Conservation (phyloP, 148 eudicot genomes). For the Fallopia convolvulus region DNA sequence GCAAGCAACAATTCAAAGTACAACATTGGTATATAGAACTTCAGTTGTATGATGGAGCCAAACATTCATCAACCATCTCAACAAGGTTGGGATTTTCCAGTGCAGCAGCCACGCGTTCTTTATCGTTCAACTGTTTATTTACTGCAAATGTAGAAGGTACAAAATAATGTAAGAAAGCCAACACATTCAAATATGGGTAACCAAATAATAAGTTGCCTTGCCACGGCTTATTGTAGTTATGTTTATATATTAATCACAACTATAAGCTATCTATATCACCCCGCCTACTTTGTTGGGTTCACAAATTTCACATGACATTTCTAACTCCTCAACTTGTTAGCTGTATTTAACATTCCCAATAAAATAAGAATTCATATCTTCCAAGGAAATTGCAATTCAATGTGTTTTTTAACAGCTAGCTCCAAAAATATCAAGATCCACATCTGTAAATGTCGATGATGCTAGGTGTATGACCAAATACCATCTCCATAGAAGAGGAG, state of each 20-base stretch:
- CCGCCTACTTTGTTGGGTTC: not conserved
- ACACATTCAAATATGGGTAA: not conserved
- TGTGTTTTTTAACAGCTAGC: too few relatives aligned
- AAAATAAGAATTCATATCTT: not conserved
- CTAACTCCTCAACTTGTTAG: not conserved
- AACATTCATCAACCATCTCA: slow-evolving; percentile 85
- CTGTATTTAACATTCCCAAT: not conserved
- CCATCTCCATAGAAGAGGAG: not conserved
- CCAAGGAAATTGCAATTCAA: not conserved
- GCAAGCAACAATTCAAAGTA: not conserved
- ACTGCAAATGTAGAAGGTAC: slow-evolving; percentile 33
- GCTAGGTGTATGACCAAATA: not conserved
- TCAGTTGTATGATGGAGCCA: slow-evolving; percentile 71
- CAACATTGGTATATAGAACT: not conserved
- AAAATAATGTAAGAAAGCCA: not conserved
- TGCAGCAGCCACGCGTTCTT: slow-evolving; percentile 93
- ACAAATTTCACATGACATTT: not conserved
- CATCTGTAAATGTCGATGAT: not conserved
- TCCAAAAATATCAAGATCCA: not conserved
- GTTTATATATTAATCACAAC: not conserved
- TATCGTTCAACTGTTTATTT: slow-evolving; percentile 91
- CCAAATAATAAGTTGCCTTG: not conserved
- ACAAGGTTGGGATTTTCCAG: slow-evolving; percentile 88
- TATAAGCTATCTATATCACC: not conserved
- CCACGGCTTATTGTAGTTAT: too few relatives aligned